These are phyloP conservation scores for Ustilaginoidea virens DNA, from an alignment of 2,329 filamentous ascomycete genomes.

Conservation along the genomic window DNA sequence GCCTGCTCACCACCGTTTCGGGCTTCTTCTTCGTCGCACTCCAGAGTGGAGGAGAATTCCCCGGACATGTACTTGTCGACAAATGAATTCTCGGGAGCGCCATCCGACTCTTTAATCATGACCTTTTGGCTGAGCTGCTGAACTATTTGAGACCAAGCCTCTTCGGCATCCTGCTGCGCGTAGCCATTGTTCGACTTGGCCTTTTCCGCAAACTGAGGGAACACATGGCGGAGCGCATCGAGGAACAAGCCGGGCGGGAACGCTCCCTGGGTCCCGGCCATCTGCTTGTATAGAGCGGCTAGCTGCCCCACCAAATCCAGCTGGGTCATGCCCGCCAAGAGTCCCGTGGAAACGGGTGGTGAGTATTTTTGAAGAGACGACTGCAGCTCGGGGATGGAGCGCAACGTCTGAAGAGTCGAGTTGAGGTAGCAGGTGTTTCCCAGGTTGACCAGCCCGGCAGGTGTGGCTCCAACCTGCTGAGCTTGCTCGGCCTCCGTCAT, in stretches of 20 bases:
- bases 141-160: constrained; percentile 94
- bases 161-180: constrained; percentile 97
- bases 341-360: constrained; percentile 10
- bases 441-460: constrained; percentile 77
- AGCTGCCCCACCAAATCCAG: constrained; percentile 64
- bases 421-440: constrained; percentile 99
- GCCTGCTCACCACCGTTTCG: constrained; percentile 59
- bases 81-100: constrained; percentile 47
- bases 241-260: constrained; percentile 75
- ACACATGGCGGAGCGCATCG: constrained; percentile 59
- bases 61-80: constrained; percentile 86
- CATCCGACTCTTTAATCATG: constrained; percentile 40
- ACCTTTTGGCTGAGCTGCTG: constrained; percentile 69
- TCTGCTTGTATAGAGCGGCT: constrained; percentile 71
- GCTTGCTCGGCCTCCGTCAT: constrained; percentile 93
- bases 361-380: constrained; percentile 52
- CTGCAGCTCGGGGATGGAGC: constrained; percentile 81
- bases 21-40: constrained; percentile 71
- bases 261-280: constrained; percentile 79
- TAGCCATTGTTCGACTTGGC: constrained; percentile 70
- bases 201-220: constrained; percentile 86
- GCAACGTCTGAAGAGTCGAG: constrained; percentile 84
- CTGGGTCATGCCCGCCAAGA: constrained; percentile 31
- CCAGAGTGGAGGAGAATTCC: constrained; percentile 59
- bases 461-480: constrained; percentile 66